phyloP scores from a whole-genome alignment of 164 flowering plant genomes.

The Vitis labrusca region DNA sequence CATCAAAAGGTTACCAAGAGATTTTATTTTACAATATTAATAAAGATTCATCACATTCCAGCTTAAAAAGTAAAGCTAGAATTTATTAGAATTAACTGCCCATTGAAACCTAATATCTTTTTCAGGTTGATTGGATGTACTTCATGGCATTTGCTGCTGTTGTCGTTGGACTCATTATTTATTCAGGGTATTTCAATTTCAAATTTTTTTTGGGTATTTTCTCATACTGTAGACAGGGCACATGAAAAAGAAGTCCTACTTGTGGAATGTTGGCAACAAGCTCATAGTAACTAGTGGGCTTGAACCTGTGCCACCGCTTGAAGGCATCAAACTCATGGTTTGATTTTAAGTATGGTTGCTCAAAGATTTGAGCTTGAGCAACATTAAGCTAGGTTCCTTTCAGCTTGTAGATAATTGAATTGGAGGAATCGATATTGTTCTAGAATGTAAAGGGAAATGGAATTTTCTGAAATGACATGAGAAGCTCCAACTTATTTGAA shows the following conservation, averaged over 20 bases:
- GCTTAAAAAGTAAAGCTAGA: background rate
- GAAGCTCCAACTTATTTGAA: too few species aligned
- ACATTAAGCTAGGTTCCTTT: too few species aligned
- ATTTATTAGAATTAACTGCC: background rate
- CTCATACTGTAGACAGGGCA: background rate
- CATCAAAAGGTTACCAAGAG: slow-evolving; percentile 63
- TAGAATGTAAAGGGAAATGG: too few species aligned
- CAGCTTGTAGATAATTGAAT: too few species aligned
- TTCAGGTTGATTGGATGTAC: slow-evolving; percentile 96
- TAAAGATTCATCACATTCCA: background rate
- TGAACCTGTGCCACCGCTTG: too few species aligned
- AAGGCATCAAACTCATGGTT: too few species aligned
- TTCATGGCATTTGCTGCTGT: slow-evolving; percentile 76
- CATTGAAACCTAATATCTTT: slow-evolving; percentile 6
- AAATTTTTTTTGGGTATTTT: background rate
- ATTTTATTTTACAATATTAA: background rate
- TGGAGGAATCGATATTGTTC: too few species aligned
- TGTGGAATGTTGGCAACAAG: too few species aligned
- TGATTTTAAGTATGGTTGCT: too few species aligned
- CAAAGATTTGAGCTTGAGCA: too few species aligned
- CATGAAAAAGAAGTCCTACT: background rate
- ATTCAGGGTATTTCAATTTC: slow-evolving; percentile 59
- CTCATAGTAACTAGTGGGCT: too few species aligned
- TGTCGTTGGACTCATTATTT: slow-evolving; percentile 68
- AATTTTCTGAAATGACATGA: too few species aligned